Base-by-base conservation (phyloP, 2,329 filamentous ascomycete species). In the Neoscytalidium dimidiatum region DNA sequence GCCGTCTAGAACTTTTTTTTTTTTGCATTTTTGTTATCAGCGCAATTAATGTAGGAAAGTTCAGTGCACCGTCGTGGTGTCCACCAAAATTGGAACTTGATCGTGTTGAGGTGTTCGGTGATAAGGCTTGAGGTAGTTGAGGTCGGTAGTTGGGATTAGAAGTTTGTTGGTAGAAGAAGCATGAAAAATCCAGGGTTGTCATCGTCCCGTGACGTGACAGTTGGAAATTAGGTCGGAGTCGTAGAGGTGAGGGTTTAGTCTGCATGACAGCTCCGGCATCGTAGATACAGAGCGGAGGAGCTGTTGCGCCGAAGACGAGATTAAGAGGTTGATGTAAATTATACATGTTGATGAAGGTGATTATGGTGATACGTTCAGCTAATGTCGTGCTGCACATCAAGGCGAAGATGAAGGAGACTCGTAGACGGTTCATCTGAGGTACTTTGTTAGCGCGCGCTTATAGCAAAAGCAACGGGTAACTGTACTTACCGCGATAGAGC, bases 1-100 rank as follows among this genome's bases (percentile, higher is more conserved):
- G 14, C 38, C 28, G 28, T 60, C 56, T 60, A 60, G 56, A 33
- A 60, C 56, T 56, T 56, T 56, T 56, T 35, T 56, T 52, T 31
- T 35, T 52, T 48, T 44, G 38, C 26, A 31, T 31, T 58, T 41
- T 44, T 33, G 21, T 29, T 17, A 23, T n/a, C 23, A 4, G 52
- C 29, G 35, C 21, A 28, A 35, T 58, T 44, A 14, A 44, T 31
- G 26, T 43, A 44, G n/a, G 35, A 41, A 17, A 26, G 3, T 26
- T 41, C 13, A 3, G 13, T 21, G 7, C 35, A 41, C 17, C 9
- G 9, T 26, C 8, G 6, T 41, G 19, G 19, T 41, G 35, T 21
- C 35, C 53, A 29, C n/a, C 13, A 43, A 23, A 41, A 5, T 8
- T 56, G 21, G 52, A 41, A 41, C n/a, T 17, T 23, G 51, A 56